These are phyloP conservation scores for Cylindrodendrum hubeiense DNA, from an alignment of 2,329 filamentous ascomycete species.

Conservation along the genomic window DNA sequence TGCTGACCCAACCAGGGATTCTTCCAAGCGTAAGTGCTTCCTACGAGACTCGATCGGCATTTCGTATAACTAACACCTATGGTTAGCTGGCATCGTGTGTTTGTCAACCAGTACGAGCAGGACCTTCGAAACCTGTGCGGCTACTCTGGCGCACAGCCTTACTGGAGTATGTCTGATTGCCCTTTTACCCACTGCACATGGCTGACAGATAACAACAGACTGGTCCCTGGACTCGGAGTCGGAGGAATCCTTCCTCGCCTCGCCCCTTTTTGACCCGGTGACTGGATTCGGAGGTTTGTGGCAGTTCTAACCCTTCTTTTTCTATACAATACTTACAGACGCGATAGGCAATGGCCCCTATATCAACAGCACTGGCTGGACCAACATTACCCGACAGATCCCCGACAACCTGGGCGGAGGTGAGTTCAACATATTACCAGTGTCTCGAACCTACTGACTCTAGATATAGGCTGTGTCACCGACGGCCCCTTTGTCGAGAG, in stretches of 20 bases:
- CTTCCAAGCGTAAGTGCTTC: constrained; percentile 25
- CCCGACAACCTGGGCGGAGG: constrained; percentile 31
- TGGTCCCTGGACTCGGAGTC: constrained; percentile 28
- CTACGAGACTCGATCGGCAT: neutral
- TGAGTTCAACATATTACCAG: neutral
- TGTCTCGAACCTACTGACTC: neutral
- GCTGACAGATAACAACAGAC: constrained; percentile 23
- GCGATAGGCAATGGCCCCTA: constrained; percentile 25
- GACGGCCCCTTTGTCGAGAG: constrained; percentile 37
- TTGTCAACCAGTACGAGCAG: constrained; percentile 35
- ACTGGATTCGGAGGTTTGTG: constrained; percentile 47
- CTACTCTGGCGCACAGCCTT: constrained; percentile 39
- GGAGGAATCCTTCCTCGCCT: constrained; percentile 28
- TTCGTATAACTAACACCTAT: neutral
- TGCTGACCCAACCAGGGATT: constrained; percentile 18
- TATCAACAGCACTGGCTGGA: constrained; percentile 27
- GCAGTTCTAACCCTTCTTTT: neutral
- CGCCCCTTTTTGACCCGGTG: constrained; percentile 46
- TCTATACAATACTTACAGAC: neutral
- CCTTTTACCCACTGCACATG: neutral
- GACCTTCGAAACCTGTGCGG: constrained; percentile 36
- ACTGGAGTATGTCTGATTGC: constrained; percentile 27
- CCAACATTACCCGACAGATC: constrained; percentile 29
- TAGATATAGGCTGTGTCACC: constrained; percentile 30
- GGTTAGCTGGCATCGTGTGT: constrained; percentile 30